phyloP scores from a whole-genome alignment of 2,329 filamentous ascomycete species.

The Apiospora kogelbergensis region DNA sequence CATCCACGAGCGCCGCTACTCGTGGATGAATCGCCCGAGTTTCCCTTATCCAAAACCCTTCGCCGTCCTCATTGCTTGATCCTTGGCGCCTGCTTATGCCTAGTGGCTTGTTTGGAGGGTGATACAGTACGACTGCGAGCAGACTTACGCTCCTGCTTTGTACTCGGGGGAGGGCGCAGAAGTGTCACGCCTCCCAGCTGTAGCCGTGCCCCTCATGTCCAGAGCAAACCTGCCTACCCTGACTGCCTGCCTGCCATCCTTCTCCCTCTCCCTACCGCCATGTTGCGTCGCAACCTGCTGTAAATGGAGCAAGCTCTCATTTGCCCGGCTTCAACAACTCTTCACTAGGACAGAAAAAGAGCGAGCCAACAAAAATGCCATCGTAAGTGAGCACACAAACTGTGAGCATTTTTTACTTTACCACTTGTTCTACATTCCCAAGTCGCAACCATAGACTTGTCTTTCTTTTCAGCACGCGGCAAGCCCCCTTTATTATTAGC shows the following conservation, averaged over 20 bases:
- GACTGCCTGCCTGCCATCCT: neutral
- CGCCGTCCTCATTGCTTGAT: neutral
- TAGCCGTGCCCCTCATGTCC: neutral
- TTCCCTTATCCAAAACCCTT: neutral
- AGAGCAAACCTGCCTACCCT: constrained; percentile 5
- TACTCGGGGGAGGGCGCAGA: neutral
- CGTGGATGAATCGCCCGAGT: neutral
- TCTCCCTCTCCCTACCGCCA: neutral
- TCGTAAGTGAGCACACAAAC: neutral
- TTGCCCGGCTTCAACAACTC: neutral
- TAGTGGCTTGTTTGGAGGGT: constrained; percentile 1
- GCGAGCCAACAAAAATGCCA: neutral
- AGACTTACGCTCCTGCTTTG: neutral
- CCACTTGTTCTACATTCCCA: neutral
- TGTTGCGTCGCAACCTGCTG: neutral
- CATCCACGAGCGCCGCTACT: constrained; percentile 4
- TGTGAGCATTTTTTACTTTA: neutral
- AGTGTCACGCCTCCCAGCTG: neutral
- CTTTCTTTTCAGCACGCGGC: neutral
- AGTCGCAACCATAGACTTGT: neutral
- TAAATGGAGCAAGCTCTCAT: neutral
- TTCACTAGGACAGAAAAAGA: neutral
- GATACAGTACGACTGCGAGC: constrained; percentile 1
- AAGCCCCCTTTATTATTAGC: neutral
- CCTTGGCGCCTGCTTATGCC: neutral